phyloP scores from a whole-genome alignment of 163 green algal species.

The Scenedesmus sp. region DNA sequence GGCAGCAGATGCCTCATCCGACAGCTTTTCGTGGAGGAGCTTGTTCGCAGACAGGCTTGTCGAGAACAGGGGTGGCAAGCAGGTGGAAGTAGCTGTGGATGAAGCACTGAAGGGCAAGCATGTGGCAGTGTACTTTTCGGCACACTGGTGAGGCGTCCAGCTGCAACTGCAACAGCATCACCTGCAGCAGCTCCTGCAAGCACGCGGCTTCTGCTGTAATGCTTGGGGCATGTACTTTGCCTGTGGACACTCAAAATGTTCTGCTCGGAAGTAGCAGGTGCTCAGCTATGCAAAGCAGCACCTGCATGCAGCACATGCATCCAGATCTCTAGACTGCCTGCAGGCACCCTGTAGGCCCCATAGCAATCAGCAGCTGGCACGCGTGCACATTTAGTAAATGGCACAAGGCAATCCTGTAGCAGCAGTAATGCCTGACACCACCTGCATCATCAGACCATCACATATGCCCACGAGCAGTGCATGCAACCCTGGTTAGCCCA shows the following conservation, averaged over 20 bases:
- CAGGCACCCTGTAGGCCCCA: not conserved
- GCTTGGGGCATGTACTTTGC: not conserved
- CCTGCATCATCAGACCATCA: no score
- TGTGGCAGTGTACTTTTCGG: conserved; percentile 55
- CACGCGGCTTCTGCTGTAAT: not conserved
- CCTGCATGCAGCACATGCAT: not conserved
- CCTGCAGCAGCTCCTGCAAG: not conserved
- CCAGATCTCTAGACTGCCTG: not conserved
- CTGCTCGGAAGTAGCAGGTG: not conserved
- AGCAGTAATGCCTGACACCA: no score
- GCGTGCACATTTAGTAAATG: no score
- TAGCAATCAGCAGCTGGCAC: not conserved
- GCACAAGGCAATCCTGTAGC: no score
- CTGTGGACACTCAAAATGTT: not conserved
- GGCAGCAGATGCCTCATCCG: not conserved
- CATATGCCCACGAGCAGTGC: no score
- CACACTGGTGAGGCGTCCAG: conserved; percentile 39
- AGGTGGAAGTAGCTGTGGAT: not conserved
- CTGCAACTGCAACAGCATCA: not conserved
- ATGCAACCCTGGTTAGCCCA: no score
- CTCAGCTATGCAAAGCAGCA: not conserved
- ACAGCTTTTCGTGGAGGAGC: not conserved
- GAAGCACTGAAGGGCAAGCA: conserved; percentile 44
- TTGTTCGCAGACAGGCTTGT: conserved; percentile 28
- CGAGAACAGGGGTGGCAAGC: not conserved